Conservation (phyloP, 768 basidiomycete genomes). For the Daedaleopsis nitida region DNA sequence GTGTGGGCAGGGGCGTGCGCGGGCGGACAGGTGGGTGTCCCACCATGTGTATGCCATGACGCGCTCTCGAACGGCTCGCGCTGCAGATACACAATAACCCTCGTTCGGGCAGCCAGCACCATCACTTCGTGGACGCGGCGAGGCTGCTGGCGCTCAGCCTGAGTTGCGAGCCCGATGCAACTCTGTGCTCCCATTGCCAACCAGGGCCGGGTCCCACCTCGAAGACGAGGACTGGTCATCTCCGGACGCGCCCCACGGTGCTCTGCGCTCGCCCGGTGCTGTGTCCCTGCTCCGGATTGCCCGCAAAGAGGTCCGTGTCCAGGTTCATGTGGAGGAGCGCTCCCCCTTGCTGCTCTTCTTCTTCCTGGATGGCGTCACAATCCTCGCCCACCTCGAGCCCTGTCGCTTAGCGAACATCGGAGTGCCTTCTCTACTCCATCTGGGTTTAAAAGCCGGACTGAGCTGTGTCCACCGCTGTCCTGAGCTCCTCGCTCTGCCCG, state of each 20-base stretch:
- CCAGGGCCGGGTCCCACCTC: conserved; percentile 1
- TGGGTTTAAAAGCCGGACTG: conserved; percentile 16
- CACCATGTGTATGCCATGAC: conserved; percentile 16
- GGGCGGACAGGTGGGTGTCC: background rate
- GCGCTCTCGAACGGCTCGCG: conserved; percentile 12
- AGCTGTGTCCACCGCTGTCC: conserved; percentile 9
- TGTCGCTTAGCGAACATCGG: conserved; percentile 11
- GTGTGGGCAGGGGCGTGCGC: conserved; percentile 1
- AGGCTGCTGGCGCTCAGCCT: conserved; percentile 1
- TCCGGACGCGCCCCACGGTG: background rate
- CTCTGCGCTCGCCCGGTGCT: background rate
- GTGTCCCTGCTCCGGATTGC: conserved; percentile 6
- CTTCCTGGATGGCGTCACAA: conserved; percentile 3
- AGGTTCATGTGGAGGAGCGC: conserved; percentile 2
- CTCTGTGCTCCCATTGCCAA: background rate
- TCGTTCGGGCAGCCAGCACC: conserved; percentile 8
- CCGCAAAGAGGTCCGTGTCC: conserved; percentile 7
- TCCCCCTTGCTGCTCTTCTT: background rate
- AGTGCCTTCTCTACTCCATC: conserved; percentile 8
- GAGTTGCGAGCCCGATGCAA: conserved; percentile 1
- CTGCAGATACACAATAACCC: conserved; percentile 6
- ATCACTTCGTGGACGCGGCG: conserved; percentile 15
- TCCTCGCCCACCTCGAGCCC: conserved; percentile 1
- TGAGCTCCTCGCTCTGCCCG: conserved; percentile 7
- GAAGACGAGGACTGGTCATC: background rate